Base-by-base conservation (phyloP, 2,329 filamentous ascomycete genomes). In the Rhinocladiella similis region DNA sequence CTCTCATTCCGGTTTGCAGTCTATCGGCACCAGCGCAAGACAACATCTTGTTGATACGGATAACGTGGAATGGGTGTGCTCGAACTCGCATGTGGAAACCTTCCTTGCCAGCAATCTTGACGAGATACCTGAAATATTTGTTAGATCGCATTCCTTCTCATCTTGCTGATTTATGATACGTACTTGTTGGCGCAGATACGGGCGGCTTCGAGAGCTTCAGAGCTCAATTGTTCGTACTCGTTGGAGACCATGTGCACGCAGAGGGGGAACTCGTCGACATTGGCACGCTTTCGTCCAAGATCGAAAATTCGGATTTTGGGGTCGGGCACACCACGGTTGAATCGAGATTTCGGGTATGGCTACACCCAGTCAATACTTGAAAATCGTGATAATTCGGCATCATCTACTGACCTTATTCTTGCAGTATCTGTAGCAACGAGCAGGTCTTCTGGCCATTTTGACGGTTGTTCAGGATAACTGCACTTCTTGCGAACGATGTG, bases 1-100 rank as follows among this genome's bases (percentile, higher is more conserved):
- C 94, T 89, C 94, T 93, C 94, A 99, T 99, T 85, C 94, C 94
- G 71, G 94, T 99, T 83, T 99, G 94, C 80, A 99, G 85, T 89
- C 94, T 91, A 97, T 99, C 94, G 88, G 94, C 94, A 86, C 94
- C 94, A 75, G 94, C 94, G 81, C 94, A 99, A 77, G 94, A 97
- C 91, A 99, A 93, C 94, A 99, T 99, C 90, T 99, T 99, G 91
- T 99, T 99, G 92, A 99, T 99, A 82, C 94, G 94, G 85, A 99
- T 89, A 82, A 99, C 94, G 86, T 99, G 94, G 91, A 90, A 99
- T 69, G 94, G 94, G 86, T 99, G 94, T 75, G 91, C 92, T 76
- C 94, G 84, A 72, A 87, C 82, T 67, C 84, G 84, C 64, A 87
- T 75, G 76, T 87, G 84, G 83, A 87, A 87, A 77, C 82, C 81